Evolutionary conservation across 1,139 yeast genomes (phyloP).

Genomic region (Suhomyces bokatorum): DNA sequence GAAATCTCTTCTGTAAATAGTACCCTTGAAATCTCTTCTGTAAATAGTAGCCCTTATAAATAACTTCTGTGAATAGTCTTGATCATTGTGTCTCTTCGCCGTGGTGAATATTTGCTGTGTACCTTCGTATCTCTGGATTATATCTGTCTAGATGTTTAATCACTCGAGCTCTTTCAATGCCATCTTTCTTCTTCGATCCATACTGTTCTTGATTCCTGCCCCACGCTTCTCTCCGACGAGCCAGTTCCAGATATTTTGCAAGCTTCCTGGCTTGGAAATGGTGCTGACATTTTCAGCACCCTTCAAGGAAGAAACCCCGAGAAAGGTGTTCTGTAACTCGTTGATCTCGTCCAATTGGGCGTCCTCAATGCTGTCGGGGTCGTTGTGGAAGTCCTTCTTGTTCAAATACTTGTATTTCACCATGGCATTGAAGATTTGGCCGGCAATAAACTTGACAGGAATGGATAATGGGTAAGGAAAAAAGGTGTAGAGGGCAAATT

Average conservation of each 20-base stretch:
- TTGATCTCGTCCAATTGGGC: slow-evolving; percentile 31
- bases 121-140: background rate
- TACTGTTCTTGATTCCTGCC: slow-evolving; percentile 23
- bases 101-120: background rate
- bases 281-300: slow-evolving; percentile 40
- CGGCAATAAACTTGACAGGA: slow-evolving; percentile 24
- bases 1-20: too few relatives aligned
- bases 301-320: slow-evolving; percentile 43
- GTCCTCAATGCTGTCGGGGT: slow-evolving; percentile 20
- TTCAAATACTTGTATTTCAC: slow-evolving; percentile 29
- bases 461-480: slow-evolving; percentile 45
- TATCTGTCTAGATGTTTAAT: background rate
- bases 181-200: slow-evolving; percentile 45
- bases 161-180: slow-evolving; percentile 45
- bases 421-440: slow-evolving; percentile 20
- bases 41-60: too few relatives aligned
- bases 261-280: slow-evolving; percentile 27
- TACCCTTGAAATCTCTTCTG: too few relatives aligned
- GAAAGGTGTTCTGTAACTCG: slow-evolving; percentile 35
- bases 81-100: too few relatives aligned
- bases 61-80: too few relatives aligned
- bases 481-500: slow-evolving; percentile 44
- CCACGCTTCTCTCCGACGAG: slow-evolving; percentile 15
- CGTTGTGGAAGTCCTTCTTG: slow-evolving; percentile 29
- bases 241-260: slow-evolving; percentile 32